Evolutionary conservation across 495 filamentous ascomycete species (phyloP), one percentile per base, ranked within the genome.

Genomic region (Penicillium taxi): DNA sequence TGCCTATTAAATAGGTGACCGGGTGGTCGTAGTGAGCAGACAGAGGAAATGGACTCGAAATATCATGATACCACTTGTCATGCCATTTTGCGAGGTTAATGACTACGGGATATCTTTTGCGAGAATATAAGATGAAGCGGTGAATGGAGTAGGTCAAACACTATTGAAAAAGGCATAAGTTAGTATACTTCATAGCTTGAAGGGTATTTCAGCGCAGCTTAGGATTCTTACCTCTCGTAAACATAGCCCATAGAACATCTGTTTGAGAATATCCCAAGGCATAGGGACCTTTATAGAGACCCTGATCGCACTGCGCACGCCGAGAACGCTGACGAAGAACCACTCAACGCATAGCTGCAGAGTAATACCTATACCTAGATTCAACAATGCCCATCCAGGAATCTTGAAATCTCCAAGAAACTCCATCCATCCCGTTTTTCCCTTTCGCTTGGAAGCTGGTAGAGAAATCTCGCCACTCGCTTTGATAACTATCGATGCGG

Each of bases 11-110:
- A 44, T 86, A 82, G 4, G 75, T 63, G n/a, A 82, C 20, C 0
- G 88, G 86, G 46, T 94, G 86, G 58, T 96, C 87, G 53, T 85
- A 86, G 51, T 81, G 79, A 26, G 71, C 81, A 44, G 70, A 75
- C 30, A 78, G 70, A 14, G 81, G 71, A 63, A 74, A 88, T 2
- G 84, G 81, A 0, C 74, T 57, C 4, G 54, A 42, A 13, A 81
- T 60, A 11, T 60, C 49, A 51, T 94, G 86, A 38, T 82, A 79
- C 74, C 82, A 86, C 26, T 36, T 32, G 6, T 59, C 40, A 55
- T 94, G 87, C 25, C 66, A 62, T 9, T 53, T 59, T 8, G 70
- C 49, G 18, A 70, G 39, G 7, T 29, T 12, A 1, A 24, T 29
- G 17, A 28, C 26, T 1, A 48, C 34, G 29, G 56, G 44, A 9